phyloP scores from a whole-genome alignment of 768 basidiomycete genomes.

The Serendipita sp. region DNA sequence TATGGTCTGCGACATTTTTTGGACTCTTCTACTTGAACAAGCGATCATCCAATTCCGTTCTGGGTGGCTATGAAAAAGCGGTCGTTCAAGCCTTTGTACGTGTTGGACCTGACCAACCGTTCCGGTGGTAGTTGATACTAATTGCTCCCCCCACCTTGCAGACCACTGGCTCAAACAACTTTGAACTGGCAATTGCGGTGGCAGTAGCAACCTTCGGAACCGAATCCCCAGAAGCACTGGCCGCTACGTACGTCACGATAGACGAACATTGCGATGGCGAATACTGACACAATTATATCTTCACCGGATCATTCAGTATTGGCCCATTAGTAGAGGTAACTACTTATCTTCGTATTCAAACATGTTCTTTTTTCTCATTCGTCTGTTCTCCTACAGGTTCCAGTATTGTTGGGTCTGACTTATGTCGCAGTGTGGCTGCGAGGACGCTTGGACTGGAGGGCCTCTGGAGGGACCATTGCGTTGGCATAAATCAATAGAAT shows the following conservation, averaged over 20 bases:
- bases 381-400: conserved; percentile 19
- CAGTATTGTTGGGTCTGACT: conserved; percentile 51
- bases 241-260: conserved; percentile 35
- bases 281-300: conserved; percentile 9
- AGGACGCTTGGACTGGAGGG: background rate
- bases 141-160: background rate
- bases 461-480: no score
- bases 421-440: conserved; percentile 41
- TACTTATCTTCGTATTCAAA: background rate
- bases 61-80: conserved; percentile 46
- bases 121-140: conserved; percentile 35
- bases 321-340: conserved; percentile 63
- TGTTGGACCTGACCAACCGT: conserved; percentile 41
- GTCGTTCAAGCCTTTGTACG: conserved; percentile 60
- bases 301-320: conserved; percentile 19
- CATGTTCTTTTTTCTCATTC: conserved; percentile 11
- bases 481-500: no score
- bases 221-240: conserved; percentile 60
- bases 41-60: conserved; percentile 12
- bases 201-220: conserved; percentile 64
- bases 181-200: conserved; percentile 75
- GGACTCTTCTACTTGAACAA: conserved; percentile 34
- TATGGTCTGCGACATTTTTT: conserved; percentile 51
- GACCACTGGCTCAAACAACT: background rate
- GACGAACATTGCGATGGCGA: conserved; percentile 13